Conservation (phyloP, 2,329 filamentous ascomycete species). For the Fusarium devonianum region DNA sequence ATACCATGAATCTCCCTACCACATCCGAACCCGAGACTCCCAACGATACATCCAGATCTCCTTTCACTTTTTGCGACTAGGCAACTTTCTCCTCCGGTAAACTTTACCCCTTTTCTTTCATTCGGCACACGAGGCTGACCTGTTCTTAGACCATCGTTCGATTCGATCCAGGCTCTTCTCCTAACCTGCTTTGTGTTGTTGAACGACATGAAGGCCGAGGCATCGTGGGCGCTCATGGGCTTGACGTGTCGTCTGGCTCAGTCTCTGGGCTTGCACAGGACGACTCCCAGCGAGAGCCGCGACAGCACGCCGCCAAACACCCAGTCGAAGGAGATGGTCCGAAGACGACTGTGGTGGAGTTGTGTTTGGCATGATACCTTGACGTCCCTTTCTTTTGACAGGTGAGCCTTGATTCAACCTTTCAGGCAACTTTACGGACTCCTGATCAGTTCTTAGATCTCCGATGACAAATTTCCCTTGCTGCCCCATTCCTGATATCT, state of each 20-base stretch:
- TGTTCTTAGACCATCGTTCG: constrained; percentile 63
- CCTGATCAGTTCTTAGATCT: constrained; percentile 49
- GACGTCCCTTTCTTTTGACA: constrained; percentile 70
- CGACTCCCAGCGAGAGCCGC: constrained; percentile 53
- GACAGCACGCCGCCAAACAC: constrained; percentile 54
- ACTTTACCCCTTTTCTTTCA: constrained; percentile 8
- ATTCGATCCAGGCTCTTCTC: constrained; percentile 70
- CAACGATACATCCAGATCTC: constrained; percentile 70
- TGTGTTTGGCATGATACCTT: constrained; percentile 73
- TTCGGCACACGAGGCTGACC: constrained; percentile 8
- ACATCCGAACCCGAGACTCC: constrained; percentile 64
- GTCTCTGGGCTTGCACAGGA: constrained; percentile 67
- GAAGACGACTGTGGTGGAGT: constrained; percentile 68
- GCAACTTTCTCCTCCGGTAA: constrained; percentile 68
- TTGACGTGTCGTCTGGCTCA: constrained; percentile 71
- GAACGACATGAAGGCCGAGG: constrained; percentile 75
- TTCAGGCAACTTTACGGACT: background rate
- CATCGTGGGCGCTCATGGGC: constrained; percentile 70
- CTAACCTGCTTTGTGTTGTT: constrained; percentile 69
- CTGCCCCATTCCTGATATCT: constrained; percentile 59
- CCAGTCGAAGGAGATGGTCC: constrained; percentile 61
- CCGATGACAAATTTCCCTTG: constrained; percentile 69
- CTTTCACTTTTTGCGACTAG: constrained; percentile 69
- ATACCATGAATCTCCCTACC: constrained; percentile 70
- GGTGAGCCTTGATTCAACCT: constrained; percentile 47